These are phyloP conservation scores for Ligustrum vulgare DNA, from an alignment of 257 asterid genomes.

Conservation along the genomic window DNA sequence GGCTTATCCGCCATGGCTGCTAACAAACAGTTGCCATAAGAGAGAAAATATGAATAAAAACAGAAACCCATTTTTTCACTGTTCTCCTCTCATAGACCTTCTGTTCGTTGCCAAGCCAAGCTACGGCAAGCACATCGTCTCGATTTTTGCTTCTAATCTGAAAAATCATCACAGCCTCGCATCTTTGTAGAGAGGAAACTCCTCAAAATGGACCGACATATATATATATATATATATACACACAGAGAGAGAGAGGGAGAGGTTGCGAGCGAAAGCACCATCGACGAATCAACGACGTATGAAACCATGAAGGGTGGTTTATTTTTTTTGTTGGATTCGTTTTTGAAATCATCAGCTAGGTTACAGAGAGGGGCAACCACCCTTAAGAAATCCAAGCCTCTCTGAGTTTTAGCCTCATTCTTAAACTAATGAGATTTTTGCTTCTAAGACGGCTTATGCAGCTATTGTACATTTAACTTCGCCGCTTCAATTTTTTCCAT, in stretches of 20 bases:
- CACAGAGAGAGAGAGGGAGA: background rate
- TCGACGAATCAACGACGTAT: no score
- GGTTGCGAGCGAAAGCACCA: background rate
- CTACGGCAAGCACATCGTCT: background rate
- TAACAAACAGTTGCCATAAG: background rate
- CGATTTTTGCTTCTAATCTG: background rate
- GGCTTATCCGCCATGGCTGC: constrained; percentile 3
- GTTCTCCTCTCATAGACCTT: background rate
- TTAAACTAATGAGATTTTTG: background rate
- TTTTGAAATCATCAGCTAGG: background rate
- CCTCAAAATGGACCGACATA: background rate
- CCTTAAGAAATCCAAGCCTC: background rate
- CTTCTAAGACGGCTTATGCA: no score
- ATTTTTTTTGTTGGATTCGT: background rate
- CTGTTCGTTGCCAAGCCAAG: background rate
- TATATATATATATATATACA: no score
- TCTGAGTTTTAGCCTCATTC: background rate
- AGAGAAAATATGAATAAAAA: background rate
- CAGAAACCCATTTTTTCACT: background rate
- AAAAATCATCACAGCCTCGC: constrained; percentile 5
- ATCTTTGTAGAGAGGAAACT: background rate
- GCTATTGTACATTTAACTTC: no score
- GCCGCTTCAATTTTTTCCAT: no score
- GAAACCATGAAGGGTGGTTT: background rate
- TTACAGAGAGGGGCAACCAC: background rate